phyloP scores from a whole-genome alignment of 768 basidiomycete genomes.

The Naganishia vishniacii region DNA sequence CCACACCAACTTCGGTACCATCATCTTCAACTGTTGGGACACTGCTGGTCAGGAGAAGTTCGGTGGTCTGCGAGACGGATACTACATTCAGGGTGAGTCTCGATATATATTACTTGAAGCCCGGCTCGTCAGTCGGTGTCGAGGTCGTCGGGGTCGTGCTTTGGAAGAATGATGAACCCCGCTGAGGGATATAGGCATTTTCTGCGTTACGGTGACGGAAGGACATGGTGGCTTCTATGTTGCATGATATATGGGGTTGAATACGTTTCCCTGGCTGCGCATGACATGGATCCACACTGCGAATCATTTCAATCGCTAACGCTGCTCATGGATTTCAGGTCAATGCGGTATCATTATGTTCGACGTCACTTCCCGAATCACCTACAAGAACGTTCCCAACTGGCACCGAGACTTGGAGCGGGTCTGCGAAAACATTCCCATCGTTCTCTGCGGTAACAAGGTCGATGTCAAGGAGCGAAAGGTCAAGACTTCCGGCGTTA shows the following conservation, averaged over 20 bases:
- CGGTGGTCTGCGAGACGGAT: constrained; percentile 90
- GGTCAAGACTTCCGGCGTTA: constrained; percentile 97
- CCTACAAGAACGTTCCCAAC: constrained; percentile 99
- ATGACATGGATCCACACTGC: too few species aligned
- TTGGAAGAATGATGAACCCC: too few species aligned
- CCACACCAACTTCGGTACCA: constrained; percentile 96
- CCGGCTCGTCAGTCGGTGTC: not conserved
- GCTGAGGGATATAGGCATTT: too few species aligned
- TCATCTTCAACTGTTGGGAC: constrained; percentile 99
- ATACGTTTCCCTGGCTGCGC: too few species aligned
- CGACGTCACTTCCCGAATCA: constrained; percentile 96
- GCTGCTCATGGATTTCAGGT: constrained; percentile 56
- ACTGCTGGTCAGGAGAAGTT: constrained; percentile 99
- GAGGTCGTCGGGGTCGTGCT: too few species aligned
- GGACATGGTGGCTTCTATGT: too few species aligned
- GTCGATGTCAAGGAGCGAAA: constrained; percentile 99
- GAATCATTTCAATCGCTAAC: too few species aligned
- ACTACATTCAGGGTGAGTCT: constrained; percentile 44
- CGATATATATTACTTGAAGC: not conserved
- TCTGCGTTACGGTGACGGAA: too few species aligned
- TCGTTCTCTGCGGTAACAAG: constrained; percentile 99
- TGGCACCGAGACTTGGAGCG: constrained; percentile 98
- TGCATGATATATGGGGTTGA: too few species aligned
- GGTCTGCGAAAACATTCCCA: constrained; percentile 99
- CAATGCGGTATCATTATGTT: constrained; percentile 99